Percentiles rank a stretch among this genome's conserved stretches.
phyloP scores from a whole-genome alignment of 306 rosid genomes.

The Herpetospermum pedunculosum region DNA sequence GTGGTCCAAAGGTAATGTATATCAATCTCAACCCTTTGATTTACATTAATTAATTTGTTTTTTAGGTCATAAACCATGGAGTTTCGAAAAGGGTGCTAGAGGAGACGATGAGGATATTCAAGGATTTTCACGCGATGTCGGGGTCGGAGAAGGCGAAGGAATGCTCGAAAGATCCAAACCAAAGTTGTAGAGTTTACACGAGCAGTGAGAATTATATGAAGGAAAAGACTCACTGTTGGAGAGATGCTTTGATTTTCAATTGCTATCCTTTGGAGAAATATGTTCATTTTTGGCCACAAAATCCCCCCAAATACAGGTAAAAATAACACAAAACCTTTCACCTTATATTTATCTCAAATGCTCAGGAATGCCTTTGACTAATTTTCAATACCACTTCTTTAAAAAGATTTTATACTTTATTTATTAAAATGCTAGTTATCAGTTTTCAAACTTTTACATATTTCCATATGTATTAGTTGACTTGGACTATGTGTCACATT shows the following conservation, averaged over 20 bases:
- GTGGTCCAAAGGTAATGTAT: no score
- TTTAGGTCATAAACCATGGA: slow-evolving; percentile 64
- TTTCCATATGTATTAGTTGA: no score
- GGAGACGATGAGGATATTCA: slow-evolving; percentile 23
- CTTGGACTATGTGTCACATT: background rate
- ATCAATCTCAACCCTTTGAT: no score
- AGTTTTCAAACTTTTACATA: no score
- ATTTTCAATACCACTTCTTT: background rate
- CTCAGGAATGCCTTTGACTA: no score
- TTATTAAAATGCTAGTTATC: no score
- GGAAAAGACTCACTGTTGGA: slow-evolving; percentile 44
- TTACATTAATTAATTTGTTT: no score
- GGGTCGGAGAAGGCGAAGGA: slow-evolving; percentile 42
- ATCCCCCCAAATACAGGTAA: slow-evolving; percentile 37
- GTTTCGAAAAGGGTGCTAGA: slow-evolving; percentile 33
- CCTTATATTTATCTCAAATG: background rate
- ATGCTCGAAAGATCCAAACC: slow-evolving; percentile 38
- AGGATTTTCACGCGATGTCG: slow-evolving; percentile 59
- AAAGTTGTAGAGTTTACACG: slow-evolving; percentile 46
- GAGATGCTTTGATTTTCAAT: slow-evolving; percentile 49
- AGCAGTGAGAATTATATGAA: slow-evolving; percentile 40
- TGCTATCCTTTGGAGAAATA: slow-evolving; percentile 39
- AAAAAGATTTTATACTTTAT: no score
- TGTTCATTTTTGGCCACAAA: slow-evolving; percentile 53
- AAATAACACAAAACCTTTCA: background rate